Conservation (phyloP, 2,329 filamentous ascomycete genomes). For the Zasmidium cellare region DNA sequence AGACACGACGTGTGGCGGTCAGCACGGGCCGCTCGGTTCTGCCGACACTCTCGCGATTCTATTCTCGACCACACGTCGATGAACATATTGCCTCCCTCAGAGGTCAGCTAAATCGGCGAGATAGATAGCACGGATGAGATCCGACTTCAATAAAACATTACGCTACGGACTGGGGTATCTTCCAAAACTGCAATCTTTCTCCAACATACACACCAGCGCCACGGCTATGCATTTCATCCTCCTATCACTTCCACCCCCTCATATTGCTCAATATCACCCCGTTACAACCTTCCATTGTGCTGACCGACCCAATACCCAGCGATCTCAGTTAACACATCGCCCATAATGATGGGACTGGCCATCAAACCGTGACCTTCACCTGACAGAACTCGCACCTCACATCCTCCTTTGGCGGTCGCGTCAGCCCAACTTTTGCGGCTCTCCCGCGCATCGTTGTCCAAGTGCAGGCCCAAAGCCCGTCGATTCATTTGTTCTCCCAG, state of each 20-base stretch:
- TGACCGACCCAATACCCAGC: slow-evolving; percentile 72
- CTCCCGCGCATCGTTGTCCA: slow-evolving; percentile 7
- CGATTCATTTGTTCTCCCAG: slow-evolving; percentile 82
- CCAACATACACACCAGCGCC: background rate
- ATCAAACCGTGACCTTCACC: slow-evolving; percentile 94
- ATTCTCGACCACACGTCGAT: too few species aligned
- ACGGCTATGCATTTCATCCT: background rate
- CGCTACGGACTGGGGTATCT: too few species aligned
- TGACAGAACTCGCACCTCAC: slow-evolving; percentile 86
- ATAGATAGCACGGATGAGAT: too few species aligned
- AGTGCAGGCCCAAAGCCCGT: slow-evolving; percentile 19
- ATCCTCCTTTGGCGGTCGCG: slow-evolving; percentile 53
- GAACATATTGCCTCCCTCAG: too few species aligned
- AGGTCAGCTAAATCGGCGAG: too few species aligned
- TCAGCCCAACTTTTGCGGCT: slow-evolving; percentile 9
- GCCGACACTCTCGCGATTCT: too few species aligned
- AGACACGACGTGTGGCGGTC: too few species aligned
- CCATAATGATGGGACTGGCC: slow-evolving; percentile 93
- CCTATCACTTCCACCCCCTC: background rate
- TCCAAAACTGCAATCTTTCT: too few species aligned
- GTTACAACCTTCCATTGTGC: slow-evolving; percentile 13
- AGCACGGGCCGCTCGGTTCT: too few species aligned
- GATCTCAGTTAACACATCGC: slow-evolving; percentile 90
- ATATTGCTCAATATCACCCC: background rate
- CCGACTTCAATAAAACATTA: too few species aligned